phyloP scores from a whole-genome alignment of 495 filamentous ascomycete genomes.

The Extremus antarcticus region DNA sequence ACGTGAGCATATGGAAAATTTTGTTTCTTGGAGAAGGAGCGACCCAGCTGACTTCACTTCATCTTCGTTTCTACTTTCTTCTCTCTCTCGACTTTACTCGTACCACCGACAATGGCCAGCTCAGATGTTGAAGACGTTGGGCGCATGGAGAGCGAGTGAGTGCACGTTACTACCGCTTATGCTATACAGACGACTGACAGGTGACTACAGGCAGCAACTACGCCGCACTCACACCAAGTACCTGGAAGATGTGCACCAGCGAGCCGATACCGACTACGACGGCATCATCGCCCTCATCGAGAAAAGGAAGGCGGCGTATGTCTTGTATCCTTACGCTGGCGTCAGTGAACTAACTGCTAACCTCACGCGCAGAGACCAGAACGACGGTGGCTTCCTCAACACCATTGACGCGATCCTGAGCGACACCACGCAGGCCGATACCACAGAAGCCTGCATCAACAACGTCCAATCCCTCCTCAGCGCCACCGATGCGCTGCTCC shows the following conservation, averaged over 20 bases:
- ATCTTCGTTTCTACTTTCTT: too few relatives aligned
- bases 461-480: neutral
- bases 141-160: constrained; percentile 1
- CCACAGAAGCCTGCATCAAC: neutral
- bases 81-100: neutral
- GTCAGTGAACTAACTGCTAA: too few relatives aligned
- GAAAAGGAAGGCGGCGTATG: neutral
- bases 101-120: neutral
- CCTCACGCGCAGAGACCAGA: neutral
- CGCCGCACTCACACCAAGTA: neutral
- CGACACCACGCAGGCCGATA: neutral
- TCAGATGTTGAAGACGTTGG: neutral
- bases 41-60: neutral
- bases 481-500: neutral
- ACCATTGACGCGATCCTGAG: neutral
- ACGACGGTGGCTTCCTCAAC: neutral
- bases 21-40: neutral
- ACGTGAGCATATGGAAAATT: too few relatives aligned
- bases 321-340: too few relatives aligned
- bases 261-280: neutral
- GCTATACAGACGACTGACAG: neutral
- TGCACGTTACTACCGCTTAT: neutral
- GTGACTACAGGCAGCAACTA: neutral
- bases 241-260: neutral
- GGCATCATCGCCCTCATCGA: neutral